Evolutionary conservation across 2,329 filamentous ascomycete genomes (phyloP).

Genomic region (Lecanoromycetidae sp.): DNA sequence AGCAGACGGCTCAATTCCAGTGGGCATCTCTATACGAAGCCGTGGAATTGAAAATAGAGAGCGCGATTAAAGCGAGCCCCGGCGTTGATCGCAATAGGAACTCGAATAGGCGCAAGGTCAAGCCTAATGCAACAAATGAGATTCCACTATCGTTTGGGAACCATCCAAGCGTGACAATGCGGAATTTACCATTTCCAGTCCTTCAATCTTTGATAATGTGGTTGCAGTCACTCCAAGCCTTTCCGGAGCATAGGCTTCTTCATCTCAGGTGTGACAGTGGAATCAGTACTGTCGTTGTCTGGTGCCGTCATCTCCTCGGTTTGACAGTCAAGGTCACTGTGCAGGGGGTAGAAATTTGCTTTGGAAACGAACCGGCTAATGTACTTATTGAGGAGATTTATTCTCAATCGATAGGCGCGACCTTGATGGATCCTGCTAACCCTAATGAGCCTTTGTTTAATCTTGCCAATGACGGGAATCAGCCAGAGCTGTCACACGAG

Average conservation of each 20-base stretch:
- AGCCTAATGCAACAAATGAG: neutral
- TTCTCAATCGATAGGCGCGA: neutral
- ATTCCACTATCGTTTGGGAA: neutral
- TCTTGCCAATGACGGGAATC: neutral
- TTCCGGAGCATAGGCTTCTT: conserved; percentile 4
- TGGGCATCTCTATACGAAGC: conserved; percentile 3
- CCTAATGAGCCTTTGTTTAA: conserved; percentile 9
- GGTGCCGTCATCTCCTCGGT: conserved; percentile 14
- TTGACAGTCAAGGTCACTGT: conserved; percentile 7
- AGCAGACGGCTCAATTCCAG: conserved; percentile 5
- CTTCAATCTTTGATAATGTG: conserved; percentile 8
- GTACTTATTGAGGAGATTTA: conserved; percentile 3
- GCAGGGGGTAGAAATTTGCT: neutral
- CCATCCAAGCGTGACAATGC: neutral
- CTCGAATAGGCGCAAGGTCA: neutral
- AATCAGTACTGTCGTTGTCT: conserved; percentile 13
- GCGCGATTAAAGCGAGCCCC: neutral
- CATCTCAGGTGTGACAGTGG: conserved; percentile 1
- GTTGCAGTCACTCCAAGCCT: conserved; percentile 8
- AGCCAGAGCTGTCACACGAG: neutral
- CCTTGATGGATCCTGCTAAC: neutral
- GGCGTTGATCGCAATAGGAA: too few relatives aligned
- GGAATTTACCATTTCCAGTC: conserved; percentile 2
- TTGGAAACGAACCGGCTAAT: conserved; percentile 6
- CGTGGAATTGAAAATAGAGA: conserved; percentile 3